Percentiles rank a stretch among this genome's conserved stretches.
phyloP scores from a whole-genome alignment of 2,329 filamentous ascomycete genomes.

The Exophiala sideris region DNA sequence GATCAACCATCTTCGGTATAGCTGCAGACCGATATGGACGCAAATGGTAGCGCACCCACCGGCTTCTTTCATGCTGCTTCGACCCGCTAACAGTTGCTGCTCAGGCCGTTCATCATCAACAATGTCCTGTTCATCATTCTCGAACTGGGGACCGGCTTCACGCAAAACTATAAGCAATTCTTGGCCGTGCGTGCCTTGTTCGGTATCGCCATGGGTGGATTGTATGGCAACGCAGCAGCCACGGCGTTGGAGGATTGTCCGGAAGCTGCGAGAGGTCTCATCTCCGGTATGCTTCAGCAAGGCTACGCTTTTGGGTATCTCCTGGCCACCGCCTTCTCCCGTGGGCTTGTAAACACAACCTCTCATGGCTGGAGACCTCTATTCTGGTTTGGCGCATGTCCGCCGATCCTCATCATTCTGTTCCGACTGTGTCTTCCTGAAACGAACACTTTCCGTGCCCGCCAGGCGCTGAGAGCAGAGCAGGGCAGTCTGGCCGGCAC shows the following conservation, averaged over 20 bases:
- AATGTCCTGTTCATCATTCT: constrained; percentile 60
- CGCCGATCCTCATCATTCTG: constrained; percentile 74
- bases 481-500: constrained; percentile 60
- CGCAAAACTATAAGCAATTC: constrained; percentile 56
- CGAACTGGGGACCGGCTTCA: constrained; percentile 60
- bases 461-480: constrained; percentile 60
- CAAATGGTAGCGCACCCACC: constrained; percentile 44
- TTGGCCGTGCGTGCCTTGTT: constrained; percentile 58
- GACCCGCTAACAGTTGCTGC: constrained; percentile 33
- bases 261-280: constrained; percentile 54
- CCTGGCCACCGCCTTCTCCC: constrained; percentile 55
- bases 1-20: constrained; percentile 56
- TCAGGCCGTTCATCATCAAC: constrained; percentile 55
- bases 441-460: constrained; percentile 66
- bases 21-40: constrained; percentile 53
- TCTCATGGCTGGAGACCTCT: constrained; percentile 77
- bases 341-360: constrained; percentile 61
- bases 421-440: constrained; percentile 77
- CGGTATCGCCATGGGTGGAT: constrained; percentile 58
- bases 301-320: constrained; percentile 63
- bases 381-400: constrained; percentile 84
- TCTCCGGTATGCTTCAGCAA: constrained; percentile 62
- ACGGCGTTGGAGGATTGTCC: constrained; percentile 63
- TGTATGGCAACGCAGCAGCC: constrained; percentile 61
- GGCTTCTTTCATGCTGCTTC: not conserved